A percentile compares a stretch with the other conserved stretches of the same genome.
These are phyloP conservation scores for Salix caprea DNA, from an alignment of 345 rosid species.

Conservation along the genomic window DNA sequence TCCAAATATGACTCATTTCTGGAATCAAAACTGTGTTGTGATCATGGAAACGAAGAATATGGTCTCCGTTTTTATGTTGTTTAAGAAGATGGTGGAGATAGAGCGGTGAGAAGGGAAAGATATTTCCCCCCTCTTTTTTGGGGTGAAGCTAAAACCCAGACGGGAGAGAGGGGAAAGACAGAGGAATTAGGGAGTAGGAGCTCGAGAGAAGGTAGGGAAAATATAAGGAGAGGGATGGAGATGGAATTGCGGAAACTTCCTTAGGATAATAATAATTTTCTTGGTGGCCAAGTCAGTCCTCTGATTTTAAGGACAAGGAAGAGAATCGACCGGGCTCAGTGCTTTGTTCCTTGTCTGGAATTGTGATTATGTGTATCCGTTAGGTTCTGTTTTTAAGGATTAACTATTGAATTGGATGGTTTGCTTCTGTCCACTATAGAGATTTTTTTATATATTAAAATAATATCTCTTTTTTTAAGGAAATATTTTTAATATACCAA, in stretches of 20 bases:
- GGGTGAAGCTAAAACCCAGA: neutral
- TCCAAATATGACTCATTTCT: neutral
- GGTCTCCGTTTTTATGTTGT: neutral
- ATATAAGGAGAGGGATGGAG: neutral
- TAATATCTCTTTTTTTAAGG: no score
- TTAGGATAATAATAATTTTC: neutral
- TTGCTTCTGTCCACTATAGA: no score
- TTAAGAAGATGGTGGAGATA: neutral
- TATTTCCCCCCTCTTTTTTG: neutral
- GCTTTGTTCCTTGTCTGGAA: no score
- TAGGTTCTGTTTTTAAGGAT: no score
- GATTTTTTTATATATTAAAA: no score
- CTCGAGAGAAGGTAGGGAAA: neutral
- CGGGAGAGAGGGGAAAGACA: constrained; percentile 10
- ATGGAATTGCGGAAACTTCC: constrained; percentile 26
- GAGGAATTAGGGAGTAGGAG: neutral
- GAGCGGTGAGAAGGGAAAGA: neutral
- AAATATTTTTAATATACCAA: no score
- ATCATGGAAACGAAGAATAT: neutral
- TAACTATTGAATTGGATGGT: no score
- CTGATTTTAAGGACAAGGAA: neutral
- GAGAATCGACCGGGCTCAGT: no score
- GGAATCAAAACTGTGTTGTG: neutral
- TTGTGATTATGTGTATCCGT: no score
- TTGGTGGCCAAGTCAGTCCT: constrained; percentile 12